Conservation (phyloP, 306 rosid genomes). For the Castanea mollissima region DNA sequence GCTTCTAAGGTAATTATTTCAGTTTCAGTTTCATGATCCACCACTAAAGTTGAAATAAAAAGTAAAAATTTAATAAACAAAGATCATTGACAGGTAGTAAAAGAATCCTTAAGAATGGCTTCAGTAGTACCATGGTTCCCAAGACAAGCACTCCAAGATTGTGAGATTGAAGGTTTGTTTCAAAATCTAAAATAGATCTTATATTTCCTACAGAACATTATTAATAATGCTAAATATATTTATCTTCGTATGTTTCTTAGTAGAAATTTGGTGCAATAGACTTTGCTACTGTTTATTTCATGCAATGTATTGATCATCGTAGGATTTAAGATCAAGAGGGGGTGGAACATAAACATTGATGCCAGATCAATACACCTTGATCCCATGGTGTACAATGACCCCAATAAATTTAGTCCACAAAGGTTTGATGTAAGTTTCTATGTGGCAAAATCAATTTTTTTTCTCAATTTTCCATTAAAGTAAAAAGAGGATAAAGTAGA, state of each 20-base stretch:
- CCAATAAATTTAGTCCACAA: conserved; percentile 61
- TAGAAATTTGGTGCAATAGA: too few relatives aligned
- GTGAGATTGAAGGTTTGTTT: conserved; percentile 60
- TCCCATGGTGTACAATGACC: conserved; percentile 52
- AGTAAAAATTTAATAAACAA: background rate
- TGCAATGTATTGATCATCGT: background rate
- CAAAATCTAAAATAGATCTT: background rate
- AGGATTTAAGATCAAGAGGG: conserved; percentile 75
- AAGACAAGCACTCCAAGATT: conserved; percentile 66
- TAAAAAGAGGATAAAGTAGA: background rate
- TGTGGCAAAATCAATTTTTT: background rate
- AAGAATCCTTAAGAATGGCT: conserved; percentile 79
- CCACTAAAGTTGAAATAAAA: background rate
- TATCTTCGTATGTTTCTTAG: too few relatives aligned
- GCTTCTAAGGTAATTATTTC: conserved; percentile 55
- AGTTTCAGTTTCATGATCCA: background rate
- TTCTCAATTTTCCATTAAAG: background rate
- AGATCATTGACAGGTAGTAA: conserved; percentile 48
- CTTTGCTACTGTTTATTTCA: background rate
- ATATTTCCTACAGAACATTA: too few relatives aligned
- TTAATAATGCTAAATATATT: too few relatives aligned
- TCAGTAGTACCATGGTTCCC: conserved; percentile 91
- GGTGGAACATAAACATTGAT: conserved; percentile 81
- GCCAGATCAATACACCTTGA: conserved; percentile 74
- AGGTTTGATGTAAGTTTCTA: conserved; percentile 58